Base-by-base conservation (phyloP, 2,329 filamentous ascomycete genomes). In the Curvularia sp. region DNA sequence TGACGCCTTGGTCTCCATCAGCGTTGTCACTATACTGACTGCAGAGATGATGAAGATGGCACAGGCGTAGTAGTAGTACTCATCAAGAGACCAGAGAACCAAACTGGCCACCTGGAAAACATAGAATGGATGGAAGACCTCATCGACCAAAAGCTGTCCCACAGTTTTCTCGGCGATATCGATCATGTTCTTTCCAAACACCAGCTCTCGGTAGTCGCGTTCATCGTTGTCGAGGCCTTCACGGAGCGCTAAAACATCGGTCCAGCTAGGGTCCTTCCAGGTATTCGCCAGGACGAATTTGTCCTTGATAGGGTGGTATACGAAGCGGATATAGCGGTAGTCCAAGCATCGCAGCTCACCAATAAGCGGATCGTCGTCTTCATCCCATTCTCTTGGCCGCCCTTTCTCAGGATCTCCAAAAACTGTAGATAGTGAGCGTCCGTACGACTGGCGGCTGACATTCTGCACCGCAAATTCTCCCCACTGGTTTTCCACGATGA, bases 401-500 rank as follows among this genome's bases (percentile, higher is more conserved):
- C 83, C 77, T 76, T 92, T 92, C 55, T 87, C 86, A 1, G 84
- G 80, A 1, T 84, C 77, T 0, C 91, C 90, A 72, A 94, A 94
- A 0, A 90, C 83, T 0, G 86, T 87, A 2, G 87, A 89, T 41
- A 89, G 77, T n/a, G 85, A 82, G 57, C 85, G 83, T 7, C 84
- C 86, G 71, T 89, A 89, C 8, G 74, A 75, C 64, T 87, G 80
- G 47, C 76, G 81, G 57, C 83, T 82, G 12, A 98, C 84, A 49
- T 87, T 73, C 70, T 96, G 86, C n/a, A 95, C 86, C 12, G 85
- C 83, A 76, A 98, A 90, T 77, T 98, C 94, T 49, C 91, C 90
- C 94, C 95, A 98, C 84, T 98, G 93, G 71, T 99, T 97, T 84
- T 97, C 95, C 63, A 98, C 86, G 28, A 96, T 93, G 43, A 97